Evolutionary conservation across 108 stramenopile species (phyloP), one percentile per base, ranked within the genome.

Genomic region (Ochromonas danica): DNA sequence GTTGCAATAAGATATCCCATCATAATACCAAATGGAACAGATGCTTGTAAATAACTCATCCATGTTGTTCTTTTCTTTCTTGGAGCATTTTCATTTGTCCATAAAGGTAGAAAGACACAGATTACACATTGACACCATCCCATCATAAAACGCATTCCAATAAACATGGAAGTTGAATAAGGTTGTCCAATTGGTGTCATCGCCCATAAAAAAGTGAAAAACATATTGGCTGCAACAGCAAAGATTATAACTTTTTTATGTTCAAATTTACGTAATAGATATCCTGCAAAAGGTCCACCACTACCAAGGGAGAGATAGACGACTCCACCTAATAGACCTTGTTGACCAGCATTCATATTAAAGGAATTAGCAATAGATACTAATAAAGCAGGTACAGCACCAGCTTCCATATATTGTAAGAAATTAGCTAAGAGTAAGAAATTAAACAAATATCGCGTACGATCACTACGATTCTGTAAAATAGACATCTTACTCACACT

Each of bases 81-180:
- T 33, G 72, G 72, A 27, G 72, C 72, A 75, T 57, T 57, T 60
- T 75, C 72, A 75, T 75, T 75, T 31, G 72, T 75, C 72, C 72
- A 75, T 36, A 75, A 36, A 27, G 72, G 72, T 60, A 75, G 28
- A 60, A 33, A 75, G 25, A 75, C 72, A 42, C 72, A 75, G n/a
- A 75, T 33, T 6, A 75, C 41, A 41, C 72, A 75, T 41, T 75
- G 72, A 33, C 25, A 30, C 3, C 6, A 41, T 39, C 72, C 72
- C 72, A 75, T 75, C 36, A 39, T 27, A 25, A 75, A 75, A 14
- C 72, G 72, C 43, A 75, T 27, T 6, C 14, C 28, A 31, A 75
- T 75, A 75, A 75, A 75, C 51, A 75, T 45, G 3, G 35, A 33
- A 38, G 36, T 75, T 38, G 72, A 75, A 36, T 33, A 75, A 38